A percentile compares a stretch with the other conserved stretches of the same genome.
These are phyloP conservation scores for Lolium rigidum DNA, from an alignment of 176 grass and related monocot genomes.

Conservation along the genomic window DNA sequence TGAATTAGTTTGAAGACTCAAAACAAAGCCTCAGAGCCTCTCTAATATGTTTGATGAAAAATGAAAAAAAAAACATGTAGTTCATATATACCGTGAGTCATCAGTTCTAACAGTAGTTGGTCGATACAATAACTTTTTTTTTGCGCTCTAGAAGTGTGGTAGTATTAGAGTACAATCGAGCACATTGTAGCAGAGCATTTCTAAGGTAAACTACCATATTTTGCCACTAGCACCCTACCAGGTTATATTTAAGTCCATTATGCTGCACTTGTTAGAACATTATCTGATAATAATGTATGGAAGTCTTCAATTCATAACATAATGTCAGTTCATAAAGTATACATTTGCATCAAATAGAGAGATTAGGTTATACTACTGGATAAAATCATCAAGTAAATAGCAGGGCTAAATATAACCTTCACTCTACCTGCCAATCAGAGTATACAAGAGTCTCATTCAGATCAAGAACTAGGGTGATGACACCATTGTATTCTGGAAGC, in stretches of 20 bases:
- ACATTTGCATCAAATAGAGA: conserved; percentile 19
- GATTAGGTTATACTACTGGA: conserved; percentile 14
- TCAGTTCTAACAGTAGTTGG: neutral
- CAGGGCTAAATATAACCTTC: neutral
- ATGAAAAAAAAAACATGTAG: neutral
- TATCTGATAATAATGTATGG: conserved; percentile 19
- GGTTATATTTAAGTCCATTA: conserved; percentile 7
- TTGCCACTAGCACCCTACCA: neutral
- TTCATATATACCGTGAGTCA: conserved; percentile 11
- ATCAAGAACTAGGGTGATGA: conserved; percentile 94
- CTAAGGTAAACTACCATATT: conserved; percentile 3
- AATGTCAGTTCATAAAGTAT: neutral
- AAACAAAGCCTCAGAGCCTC: neutral
- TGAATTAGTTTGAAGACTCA: neutral
- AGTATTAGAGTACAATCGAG: conserved; percentile 12
- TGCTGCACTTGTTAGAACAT: neutral
- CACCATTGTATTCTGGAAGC: conserved; percentile 63
- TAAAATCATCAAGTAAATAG: conserved; percentile 4
- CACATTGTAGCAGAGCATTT: neutral
- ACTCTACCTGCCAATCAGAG: conserved; percentile 87
- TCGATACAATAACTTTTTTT: neutral
- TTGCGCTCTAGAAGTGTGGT: neutral
- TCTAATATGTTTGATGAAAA: neutral
- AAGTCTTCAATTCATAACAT: neutral
- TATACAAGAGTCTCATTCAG: conserved; percentile 95